Evolutionary conservation across 768 basidiomycete genomes (phyloP).

Genomic region (Holtermannia corniformis): DNA sequence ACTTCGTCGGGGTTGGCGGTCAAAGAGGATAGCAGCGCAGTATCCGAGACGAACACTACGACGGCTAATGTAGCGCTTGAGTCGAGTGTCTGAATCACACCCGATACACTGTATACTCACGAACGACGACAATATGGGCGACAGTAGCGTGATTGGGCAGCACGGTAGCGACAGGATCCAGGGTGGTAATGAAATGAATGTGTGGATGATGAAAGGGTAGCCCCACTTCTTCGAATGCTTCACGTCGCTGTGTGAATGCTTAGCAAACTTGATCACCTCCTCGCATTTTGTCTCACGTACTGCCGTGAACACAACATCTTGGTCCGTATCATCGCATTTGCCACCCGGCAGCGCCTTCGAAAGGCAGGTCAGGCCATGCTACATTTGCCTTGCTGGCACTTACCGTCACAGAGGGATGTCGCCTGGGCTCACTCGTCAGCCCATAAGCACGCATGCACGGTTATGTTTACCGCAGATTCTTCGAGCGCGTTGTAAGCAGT

Average conservation of each 20-base stretch:
- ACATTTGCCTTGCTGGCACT: not conserved
- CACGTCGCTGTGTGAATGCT: constrained; percentile 53
- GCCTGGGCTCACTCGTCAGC: constrained; percentile 7
- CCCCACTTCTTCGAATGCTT: constrained; percentile 76
- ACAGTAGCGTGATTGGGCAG: constrained; percentile 27
- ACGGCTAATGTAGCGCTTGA: constrained; percentile 45
- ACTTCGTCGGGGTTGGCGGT: constrained; percentile 58
- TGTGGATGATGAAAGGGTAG: constrained; percentile 53
- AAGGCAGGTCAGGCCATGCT: not conserved
- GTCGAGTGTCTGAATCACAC: not conserved
- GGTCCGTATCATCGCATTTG: constrained; percentile 60
- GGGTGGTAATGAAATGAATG: constrained; percentile 53
- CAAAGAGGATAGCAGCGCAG: constrained; percentile 49
- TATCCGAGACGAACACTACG: constrained; percentile 57
- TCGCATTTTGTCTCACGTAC: constrained; percentile 46
- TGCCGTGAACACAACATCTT: constrained; percentile 58
- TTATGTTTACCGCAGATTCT: constrained; percentile 26
- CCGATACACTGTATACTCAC: constrained; percentile 12
- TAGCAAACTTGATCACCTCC: not conserved
- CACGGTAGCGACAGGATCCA: constrained; percentile 49
- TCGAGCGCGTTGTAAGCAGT: constrained; percentile 76
- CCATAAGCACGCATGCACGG: not conserved
- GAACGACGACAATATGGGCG: constrained; percentile 54
- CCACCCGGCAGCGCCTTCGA: constrained; percentile 64
- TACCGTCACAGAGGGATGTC: constrained; percentile 30